These are phyloP conservation scores for Macaranga tanarius DNA, from an alignment of 441 rosid species.

Conservation along the genomic window DNA sequence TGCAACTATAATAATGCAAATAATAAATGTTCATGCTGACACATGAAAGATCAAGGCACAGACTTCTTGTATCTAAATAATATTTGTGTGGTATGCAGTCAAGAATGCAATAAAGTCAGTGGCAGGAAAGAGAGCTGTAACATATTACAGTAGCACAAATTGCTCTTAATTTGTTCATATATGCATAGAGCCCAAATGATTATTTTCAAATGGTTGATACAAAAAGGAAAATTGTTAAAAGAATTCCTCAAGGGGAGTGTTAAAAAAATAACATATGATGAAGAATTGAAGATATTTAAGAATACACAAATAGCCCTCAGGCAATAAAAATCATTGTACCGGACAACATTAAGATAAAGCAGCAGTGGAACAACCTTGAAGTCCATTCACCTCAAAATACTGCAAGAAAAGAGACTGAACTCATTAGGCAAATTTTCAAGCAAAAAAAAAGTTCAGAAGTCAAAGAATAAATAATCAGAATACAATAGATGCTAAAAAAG, in stretches of 20 bases:
- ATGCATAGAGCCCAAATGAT: slow-evolving; percentile 7
- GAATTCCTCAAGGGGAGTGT: not conserved
- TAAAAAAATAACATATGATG: not conserved
- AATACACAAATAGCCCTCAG: not conserved
- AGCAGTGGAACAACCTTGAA: slow-evolving; percentile 18
- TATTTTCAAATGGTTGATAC: slow-evolving; percentile 1
- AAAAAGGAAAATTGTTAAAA: not conserved
- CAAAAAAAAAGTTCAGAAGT: not conserved
- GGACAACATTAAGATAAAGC: not conserved
- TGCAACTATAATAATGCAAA: not conserved
- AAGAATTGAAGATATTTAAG: not conserved
- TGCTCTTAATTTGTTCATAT: not conserved
- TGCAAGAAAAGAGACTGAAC: slow-evolving; percentile 26
- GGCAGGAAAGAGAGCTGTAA: not conserved
- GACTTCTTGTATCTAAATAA: not conserved
- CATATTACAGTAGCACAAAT: not conserved
- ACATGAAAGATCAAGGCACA: not conserved
- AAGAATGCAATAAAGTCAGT: not conserved
- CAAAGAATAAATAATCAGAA: not conserved
- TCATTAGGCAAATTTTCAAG: slow-evolving; percentile 11
- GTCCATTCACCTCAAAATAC: slow-evolving; percentile 25
- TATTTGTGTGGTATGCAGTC: not conserved
- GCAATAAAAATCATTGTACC: slow-evolving; percentile 1
- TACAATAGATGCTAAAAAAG: not conserved
- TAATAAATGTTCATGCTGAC: slow-evolving; percentile 1